phyloP scores from a whole-genome alignment of 805 yeast species.

The Metschnikowia proteae region DNA sequence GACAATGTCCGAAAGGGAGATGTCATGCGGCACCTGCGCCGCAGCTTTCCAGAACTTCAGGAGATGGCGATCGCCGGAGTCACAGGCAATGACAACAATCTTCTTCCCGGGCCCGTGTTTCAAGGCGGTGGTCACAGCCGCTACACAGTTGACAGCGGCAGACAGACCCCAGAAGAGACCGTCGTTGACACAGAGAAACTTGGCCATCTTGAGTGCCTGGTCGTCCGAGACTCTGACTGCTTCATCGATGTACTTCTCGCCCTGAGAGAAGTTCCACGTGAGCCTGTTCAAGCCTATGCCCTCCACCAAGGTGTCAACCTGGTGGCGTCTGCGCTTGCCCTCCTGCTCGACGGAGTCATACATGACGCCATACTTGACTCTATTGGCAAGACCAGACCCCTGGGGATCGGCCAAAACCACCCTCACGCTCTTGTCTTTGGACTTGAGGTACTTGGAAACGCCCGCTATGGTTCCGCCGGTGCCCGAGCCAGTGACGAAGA shows the following conservation, averaged over 20 bases:
- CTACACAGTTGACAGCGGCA: conserved; percentile 91
- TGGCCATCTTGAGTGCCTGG: conserved; percentile 87
- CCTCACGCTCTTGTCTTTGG: conserved; percentile 36
- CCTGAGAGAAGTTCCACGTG: conserved; percentile 75
- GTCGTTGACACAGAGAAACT: conserved; percentile 71
- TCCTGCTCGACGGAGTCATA: conserved; percentile 84
- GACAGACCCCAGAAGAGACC: conserved; percentile 92
- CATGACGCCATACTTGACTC: conserved; percentile 90
- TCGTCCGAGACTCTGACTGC: conserved; percentile 75
- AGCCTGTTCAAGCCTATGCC: conserved; percentile 90
- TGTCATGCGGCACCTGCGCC: conserved; percentile 23
- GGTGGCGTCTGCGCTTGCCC: conserved; percentile 92
- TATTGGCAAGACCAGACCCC: conserved; percentile 86
- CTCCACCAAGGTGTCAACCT: conserved; percentile 91
- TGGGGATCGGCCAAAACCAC: conserved; percentile 90
- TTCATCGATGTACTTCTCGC: conserved; percentile 68
- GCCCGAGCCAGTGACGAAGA: conserved; percentile 88
- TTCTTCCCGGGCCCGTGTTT: conserved; percentile 52
- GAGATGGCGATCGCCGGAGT: conserved; percentile 84
- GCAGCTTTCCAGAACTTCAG: conserved; percentile 90
- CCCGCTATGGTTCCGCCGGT: conserved; percentile 56
- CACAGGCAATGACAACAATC: conserved; percentile 86
- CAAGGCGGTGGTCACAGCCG: conserved; percentile 60
- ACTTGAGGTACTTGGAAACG: conserved; percentile 38
- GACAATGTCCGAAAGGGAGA: conserved; percentile 35